Evolutionary conservation across 306 rosid genomes (phyloP).

Genomic region (Lathyrus aphaca): DNA sequence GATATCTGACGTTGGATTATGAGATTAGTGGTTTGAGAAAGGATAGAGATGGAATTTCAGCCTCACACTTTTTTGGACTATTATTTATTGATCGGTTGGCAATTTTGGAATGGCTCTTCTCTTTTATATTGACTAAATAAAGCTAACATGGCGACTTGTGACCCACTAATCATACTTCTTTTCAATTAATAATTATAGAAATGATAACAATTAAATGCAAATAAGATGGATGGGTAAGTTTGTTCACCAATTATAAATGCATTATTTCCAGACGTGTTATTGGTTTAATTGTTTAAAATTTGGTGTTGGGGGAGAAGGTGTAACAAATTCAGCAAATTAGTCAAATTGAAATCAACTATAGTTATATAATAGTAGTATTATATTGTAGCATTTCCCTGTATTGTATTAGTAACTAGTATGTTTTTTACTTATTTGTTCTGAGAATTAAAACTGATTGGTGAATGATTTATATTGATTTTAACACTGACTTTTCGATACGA

Average conservation of each 20-base stretch:
- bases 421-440: no score
- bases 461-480: no score
- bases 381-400: no score
- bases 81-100: conserved; percentile 38
- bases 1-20: conserved; percentile 6
- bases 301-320: not conserved
- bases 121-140: conserved; percentile 27
- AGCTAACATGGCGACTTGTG: conserved; percentile 25
- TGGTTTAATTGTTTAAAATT: not conserved
- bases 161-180: conserved; percentile 38
- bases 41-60: conserved; percentile 34
- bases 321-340: not conserved
- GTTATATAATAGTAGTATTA: no score
- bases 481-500: no score
- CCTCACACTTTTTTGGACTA: conserved; percentile 14
- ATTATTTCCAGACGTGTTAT: conserved; percentile 1
- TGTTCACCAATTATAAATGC: conserved; percentile 21
- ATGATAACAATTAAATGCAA: not conserved
- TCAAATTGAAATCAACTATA: conserved; percentile 10
- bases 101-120: conserved; percentile 29
- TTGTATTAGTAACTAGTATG: no score
- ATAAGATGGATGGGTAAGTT: not conserved
- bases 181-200: conserved; percentile 1
- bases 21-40: not conserved
- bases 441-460: no score